A percentile compares a stretch with the other conserved stretches of the same genome.
These are phyloP conservation scores for Aspergillus pseudoterreus DNA, from an alignment of 2,329 filamentous ascomycete species.

Conservation along the genomic window DNA sequence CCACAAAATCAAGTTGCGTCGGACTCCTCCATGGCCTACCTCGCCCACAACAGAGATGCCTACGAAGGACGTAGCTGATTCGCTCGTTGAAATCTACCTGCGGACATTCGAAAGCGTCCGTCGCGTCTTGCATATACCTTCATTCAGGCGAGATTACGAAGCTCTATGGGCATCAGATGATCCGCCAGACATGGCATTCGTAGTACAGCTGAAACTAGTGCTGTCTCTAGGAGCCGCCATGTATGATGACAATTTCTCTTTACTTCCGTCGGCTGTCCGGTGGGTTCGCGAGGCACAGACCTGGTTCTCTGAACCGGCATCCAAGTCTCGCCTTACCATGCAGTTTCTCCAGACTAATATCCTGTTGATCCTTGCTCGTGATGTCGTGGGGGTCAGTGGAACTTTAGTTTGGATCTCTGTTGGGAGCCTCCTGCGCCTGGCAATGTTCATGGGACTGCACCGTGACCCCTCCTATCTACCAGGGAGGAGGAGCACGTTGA, in stretches of 20 bases:
- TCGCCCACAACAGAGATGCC: conserved; percentile 45
- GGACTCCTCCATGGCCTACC: conserved; percentile 49
- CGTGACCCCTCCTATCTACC: conserved; percentile 35
- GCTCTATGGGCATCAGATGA: conserved; percentile 42
- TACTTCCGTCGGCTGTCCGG: conserved; percentile 46
- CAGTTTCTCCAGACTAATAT: conserved; percentile 48
- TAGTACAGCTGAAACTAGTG: conserved; percentile 57
- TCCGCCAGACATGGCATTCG: conserved; percentile 40
- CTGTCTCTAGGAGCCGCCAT: conserved; percentile 54
- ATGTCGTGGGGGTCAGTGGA: conserved; percentile 31
- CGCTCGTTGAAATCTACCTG: conserved; percentile 53
- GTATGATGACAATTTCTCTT: conserved; percentile 50
- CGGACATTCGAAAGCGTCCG: conserved; percentile 53
- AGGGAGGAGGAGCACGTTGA: conserved; percentile 13
- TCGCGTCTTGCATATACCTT: conserved; percentile 55
- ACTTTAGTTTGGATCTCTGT: conserved; percentile 37
- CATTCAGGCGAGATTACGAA: conserved; percentile 55
- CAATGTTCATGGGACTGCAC: conserved; percentile 41
- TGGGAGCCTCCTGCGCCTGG: conserved; percentile 35
- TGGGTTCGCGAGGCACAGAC: conserved; percentile 59
- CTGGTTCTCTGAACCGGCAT: conserved; percentile 52
- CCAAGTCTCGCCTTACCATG: conserved; percentile 51
- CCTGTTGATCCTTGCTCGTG: conserved; percentile 36
- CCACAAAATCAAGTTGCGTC: conserved; percentile 49
- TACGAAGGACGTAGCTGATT: conserved; percentile 39